These are phyloP conservation scores for Hymenoscyphus occultus DNA, from an alignment of 2,329 filamentous ascomycete species.

Conservation along the genomic window DNA sequence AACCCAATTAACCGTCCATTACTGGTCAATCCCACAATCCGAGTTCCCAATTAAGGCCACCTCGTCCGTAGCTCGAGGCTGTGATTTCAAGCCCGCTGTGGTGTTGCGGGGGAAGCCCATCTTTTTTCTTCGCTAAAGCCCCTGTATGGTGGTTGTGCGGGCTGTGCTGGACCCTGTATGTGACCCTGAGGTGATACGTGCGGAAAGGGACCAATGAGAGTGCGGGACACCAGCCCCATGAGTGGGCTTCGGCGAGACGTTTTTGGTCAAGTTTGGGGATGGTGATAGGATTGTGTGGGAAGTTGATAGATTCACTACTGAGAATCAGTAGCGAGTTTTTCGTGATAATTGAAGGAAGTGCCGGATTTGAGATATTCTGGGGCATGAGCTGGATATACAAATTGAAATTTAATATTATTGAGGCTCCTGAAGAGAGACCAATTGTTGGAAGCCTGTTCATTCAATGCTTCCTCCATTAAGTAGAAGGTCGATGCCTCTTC, in stretches of 20 bases:
- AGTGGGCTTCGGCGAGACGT: constrained; percentile 3
- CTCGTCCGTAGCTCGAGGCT: background rate
- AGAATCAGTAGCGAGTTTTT: background rate
- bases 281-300: background rate
- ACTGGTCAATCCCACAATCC: background rate
- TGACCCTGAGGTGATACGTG: background rate
- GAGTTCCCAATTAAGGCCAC: background rate
- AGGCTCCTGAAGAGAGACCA: background rate
- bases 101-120: constrained; percentile 1
- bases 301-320: background rate
- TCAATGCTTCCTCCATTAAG: background rate
- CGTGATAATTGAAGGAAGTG: background rate
- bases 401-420: background rate
- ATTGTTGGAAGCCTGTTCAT: background rate
- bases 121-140: constrained; percentile 3
- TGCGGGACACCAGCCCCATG: background rate
- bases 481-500: background rate
- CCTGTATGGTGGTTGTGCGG: background rate
- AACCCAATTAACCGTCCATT: background rate
- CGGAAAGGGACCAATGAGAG: background rate
- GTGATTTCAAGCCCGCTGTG: background rate
- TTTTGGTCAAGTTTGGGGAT: background rate
- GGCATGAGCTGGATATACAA: background rate
- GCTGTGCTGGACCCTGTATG: background rate
- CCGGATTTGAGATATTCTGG: background rate